A percentile compares a stretch with the other conserved stretches of the same genome.
These are phyloP conservation scores for Tetragonia tetragonoides DNA, from an alignment of 148 eudicot species.

Conservation along the genomic window DNA sequence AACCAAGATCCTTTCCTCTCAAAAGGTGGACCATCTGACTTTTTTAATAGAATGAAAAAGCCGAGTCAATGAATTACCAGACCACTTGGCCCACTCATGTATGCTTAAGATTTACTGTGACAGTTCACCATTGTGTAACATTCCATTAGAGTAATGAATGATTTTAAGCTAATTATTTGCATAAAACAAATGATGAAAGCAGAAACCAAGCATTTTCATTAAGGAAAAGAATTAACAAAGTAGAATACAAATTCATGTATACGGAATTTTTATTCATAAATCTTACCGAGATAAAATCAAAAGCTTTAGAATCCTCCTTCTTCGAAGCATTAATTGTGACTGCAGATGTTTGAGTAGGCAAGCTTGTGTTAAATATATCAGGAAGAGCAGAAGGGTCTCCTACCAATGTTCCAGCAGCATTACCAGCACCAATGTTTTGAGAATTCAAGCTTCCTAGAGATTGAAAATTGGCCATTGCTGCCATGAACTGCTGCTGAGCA, in stretches of 20 bases:
- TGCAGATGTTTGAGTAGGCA: constrained; percentile 58
- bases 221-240: not conserved
- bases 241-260: not conserved
- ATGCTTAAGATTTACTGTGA: not conserved
- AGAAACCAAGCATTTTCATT: not conserved
- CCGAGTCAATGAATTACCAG: not conserved
- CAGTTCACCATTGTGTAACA: not conserved
- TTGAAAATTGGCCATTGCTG: constrained; percentile 86
- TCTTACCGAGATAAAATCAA: constrained; percentile 94
- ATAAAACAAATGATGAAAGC: not conserved
- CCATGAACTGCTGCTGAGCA: constrained; percentile 75
- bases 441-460: constrained; percentile 53
- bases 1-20: not conserved
- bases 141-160: not conserved
- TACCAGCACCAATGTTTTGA: constrained; percentile 39
- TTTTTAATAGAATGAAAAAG: not conserved
- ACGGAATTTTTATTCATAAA: no score
- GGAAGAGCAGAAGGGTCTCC: constrained; percentile 54
- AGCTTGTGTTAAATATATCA: constrained; percentile 71
- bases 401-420: constrained; percentile 43
- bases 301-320: constrained; percentile 84
- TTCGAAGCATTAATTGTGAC: constrained; percentile 59
- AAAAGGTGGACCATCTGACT: not conserved
- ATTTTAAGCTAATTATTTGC: not conserved
- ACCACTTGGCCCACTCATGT: not conserved